phyloP scores from a whole-genome alignment of 768 basidiomycete species.

The Hericium erinaceus region DNA sequence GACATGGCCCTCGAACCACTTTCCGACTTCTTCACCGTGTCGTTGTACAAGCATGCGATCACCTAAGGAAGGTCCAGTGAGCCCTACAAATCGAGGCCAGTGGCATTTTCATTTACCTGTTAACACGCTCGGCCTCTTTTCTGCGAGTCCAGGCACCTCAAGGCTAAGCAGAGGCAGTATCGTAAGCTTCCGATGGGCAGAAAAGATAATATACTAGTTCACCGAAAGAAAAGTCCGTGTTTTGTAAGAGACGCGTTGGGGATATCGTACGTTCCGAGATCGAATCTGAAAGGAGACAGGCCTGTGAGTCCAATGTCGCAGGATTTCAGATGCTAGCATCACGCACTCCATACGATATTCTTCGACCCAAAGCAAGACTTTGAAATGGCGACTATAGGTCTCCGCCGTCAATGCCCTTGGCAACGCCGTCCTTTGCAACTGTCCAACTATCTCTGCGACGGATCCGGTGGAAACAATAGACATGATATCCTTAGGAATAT shows the following conservation, averaged over 20 bases:
- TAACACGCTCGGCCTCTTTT: conserved; percentile 10
- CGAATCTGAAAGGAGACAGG: conserved; percentile 17
- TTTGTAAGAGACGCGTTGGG: conserved; percentile 4
- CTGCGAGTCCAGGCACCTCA: conserved; percentile 11
- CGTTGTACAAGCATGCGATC: conserved; percentile 30
- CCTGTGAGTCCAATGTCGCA: background rate
- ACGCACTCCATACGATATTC: conserved; percentile 38
- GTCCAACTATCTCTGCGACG: conserved; percentile 4
- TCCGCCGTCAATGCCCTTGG: conserved; percentile 25
- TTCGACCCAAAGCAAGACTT: conserved; percentile 38
- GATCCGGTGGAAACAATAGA: conserved; percentile 2
- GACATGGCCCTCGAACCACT: conserved; percentile 54
- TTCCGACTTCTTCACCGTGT: conserved; percentile 27
- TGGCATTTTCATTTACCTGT: background rate
- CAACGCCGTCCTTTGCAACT: conserved; percentile 26
- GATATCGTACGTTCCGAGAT: conserved; percentile 23
- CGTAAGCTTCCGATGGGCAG: background rate
- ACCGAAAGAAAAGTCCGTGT: conserved; percentile 8
- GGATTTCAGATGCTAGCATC: background rate
- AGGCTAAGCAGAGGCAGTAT: conserved; percentile 1
- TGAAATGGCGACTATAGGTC: conserved; percentile 37
- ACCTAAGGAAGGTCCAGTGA: conserved; percentile 44
- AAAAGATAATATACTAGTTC: background rate
- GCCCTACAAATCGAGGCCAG: background rate
- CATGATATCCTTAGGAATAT: conserved; percentile 9